phyloP scores from a whole-genome alignment of 2,329 filamentous ascomycete genomes.

The Apiospora marii region DNA sequence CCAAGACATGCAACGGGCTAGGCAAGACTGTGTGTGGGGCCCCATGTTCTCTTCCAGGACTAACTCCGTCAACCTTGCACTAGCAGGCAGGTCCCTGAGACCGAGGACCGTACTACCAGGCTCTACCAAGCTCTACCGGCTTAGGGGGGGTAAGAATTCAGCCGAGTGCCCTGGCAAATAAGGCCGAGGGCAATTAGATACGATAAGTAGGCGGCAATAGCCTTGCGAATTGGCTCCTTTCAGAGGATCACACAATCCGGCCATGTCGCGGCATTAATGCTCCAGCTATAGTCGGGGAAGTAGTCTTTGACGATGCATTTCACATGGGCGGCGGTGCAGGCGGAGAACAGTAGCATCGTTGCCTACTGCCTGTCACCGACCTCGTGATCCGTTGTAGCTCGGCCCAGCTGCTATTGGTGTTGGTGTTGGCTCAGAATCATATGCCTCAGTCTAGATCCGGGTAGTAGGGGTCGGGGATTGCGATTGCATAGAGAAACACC shows the following conservation, averaged over 20 bases:
- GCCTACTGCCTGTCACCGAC: neutral
- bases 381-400: neutral
- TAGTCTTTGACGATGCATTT: neutral
- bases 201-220: neutral
- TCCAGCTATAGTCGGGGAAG: neutral
- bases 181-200: neutral
- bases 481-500: constrained; percentile 3
- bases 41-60: neutral
- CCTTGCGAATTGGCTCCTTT: neutral
- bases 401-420: neutral
- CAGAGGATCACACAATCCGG: neutral
- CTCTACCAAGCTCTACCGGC: neutral
- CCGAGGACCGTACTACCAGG: neutral
- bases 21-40: constrained; percentile 12
- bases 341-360: neutral
- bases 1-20: constrained; percentile 7
- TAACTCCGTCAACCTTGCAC: constrained; percentile 6
- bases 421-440: neutral
- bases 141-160: constrained; percentile 14
- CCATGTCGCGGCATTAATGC: constrained; percentile 18
- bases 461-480: neutral
- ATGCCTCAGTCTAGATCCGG: neutral
- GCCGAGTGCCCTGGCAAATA: neutral
- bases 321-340: neutral
- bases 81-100: constrained; percentile 15